Conservation (phyloP, 257 asterid genomes). For the Coffea eugenioides region DNA sequence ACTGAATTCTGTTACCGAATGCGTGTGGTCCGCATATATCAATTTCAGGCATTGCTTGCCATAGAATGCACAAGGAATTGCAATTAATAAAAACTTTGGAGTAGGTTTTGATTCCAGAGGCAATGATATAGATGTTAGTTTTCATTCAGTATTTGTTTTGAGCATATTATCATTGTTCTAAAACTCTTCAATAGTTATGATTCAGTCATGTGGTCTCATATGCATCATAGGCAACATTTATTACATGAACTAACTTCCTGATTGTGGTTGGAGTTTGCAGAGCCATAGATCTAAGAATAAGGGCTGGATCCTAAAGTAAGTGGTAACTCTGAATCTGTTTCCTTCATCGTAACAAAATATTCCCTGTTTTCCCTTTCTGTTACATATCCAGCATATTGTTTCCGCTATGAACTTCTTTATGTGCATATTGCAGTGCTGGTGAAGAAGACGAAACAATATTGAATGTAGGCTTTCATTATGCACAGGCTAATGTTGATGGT, state of each 20-base stretch:
- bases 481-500: slow-evolving; percentile 66
- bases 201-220: background rate
- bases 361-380: slow-evolving; percentile 26
- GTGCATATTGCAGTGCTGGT: slow-evolving; percentile 46
- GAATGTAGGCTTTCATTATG: slow-evolving; percentile 75
- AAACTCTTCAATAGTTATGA: background rate
- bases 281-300: slow-evolving; percentile 39
- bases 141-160: background rate
- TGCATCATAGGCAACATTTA: background rate
- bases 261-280: slow-evolving; percentile 43
- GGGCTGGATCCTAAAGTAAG: slow-evolving; percentile 78
- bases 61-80: too few species aligned
- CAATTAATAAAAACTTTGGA: background rate
- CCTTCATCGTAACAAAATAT: slow-evolving; percentile 36
- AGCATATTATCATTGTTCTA: background rate
- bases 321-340: slow-evolving; percentile 40
- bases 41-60: background rate
- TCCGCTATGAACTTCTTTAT: slow-evolving; percentile 22
- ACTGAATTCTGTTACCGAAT: background rate
- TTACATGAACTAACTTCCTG: slow-evolving; percentile 9
- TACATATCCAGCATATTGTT: slow-evolving; percentile 9
- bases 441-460: slow-evolving; percentile 81
- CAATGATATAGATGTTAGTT: background rate
- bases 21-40: background rate
- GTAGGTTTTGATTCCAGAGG: background rate